Evolutionary conservation across 129 eudicot species (phyloP).

Genomic region (Flaveria robusta): DNA sequence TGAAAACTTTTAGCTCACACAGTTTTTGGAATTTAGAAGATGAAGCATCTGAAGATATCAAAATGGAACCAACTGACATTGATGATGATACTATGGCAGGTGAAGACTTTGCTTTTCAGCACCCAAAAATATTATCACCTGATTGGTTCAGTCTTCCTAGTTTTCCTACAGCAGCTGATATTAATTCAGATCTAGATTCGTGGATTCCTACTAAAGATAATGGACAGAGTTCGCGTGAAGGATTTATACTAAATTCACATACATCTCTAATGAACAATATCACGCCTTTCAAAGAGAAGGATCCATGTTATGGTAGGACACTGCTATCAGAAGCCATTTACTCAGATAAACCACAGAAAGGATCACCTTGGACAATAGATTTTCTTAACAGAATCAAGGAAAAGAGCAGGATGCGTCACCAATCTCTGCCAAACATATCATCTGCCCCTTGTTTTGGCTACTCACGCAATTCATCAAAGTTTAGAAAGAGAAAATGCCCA

Average conservation of each 20-base stretch:
- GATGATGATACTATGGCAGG: constrained; percentile 37
- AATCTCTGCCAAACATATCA: constrained; percentile 54
- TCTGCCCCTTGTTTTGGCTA: constrained; percentile 51
- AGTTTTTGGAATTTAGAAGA: constrained; percentile 41
- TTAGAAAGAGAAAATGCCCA: constrained; percentile 78
- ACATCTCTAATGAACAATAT: constrained; percentile 16
- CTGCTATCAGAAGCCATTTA: constrained; percentile 68
- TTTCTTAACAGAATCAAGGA: constrained; percentile 78
- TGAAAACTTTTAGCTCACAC: constrained; percentile 35
- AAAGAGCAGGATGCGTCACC: constrained; percentile 69
- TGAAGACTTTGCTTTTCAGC: constrained; percentile 30
- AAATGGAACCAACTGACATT: constrained; percentile 57
- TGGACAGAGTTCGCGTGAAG: constrained; percentile 34
- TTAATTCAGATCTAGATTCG: constrained; percentile 41
- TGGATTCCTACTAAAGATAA: constrained; percentile 41
- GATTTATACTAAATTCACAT: constrained; percentile 31
- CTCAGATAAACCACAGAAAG: constrained; percentile 50
- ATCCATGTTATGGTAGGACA: constrained; percentile 43
- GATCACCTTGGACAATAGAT: constrained; percentile 94
- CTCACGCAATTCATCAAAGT: constrained; percentile 47
- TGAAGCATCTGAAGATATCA: constrained; percentile 38
- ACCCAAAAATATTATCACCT: constrained; percentile 38
- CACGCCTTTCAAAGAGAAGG: constrained; percentile 31
- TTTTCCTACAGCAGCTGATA: constrained; percentile 50
- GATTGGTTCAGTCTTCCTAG: constrained; percentile 40